phyloP scores from a whole-genome alignment of 768 basidiomycete species.

The Rhizopogon roseolus region DNA sequence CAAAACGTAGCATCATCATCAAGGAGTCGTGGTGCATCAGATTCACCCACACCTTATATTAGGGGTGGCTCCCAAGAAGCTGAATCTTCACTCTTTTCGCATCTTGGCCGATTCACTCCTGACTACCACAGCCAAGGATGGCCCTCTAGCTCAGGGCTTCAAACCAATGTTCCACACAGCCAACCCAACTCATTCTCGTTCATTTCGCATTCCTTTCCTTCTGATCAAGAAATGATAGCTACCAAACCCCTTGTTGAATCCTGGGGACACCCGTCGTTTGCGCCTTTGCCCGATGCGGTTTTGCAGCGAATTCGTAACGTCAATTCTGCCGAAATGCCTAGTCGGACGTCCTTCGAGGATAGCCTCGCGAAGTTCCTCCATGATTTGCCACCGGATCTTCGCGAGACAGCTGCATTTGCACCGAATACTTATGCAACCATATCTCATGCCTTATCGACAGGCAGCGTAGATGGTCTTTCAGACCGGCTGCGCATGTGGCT shows the following conservation, averaged over 20 bases:
- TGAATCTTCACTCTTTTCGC: conserved; percentile 10
- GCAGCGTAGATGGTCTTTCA: conserved; percentile 25
- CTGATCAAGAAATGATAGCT: conserved; percentile 33
- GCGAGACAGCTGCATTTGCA: conserved; percentile 55
- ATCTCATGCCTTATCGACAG: conserved; percentile 40
- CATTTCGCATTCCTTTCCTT: conserved; percentile 37
- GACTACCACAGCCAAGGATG: conserved; percentile 18
- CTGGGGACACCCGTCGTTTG: conserved; percentile 56
- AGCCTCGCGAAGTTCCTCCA: conserved; percentile 43
- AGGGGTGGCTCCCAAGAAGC: conserved; percentile 10
- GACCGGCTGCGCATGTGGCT: conserved; percentile 50
- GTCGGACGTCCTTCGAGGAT: conserved; percentile 47
- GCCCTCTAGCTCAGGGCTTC: conserved; percentile 14
- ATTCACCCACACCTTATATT: conserved; percentile 19
- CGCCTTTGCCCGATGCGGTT: conserved; percentile 55
- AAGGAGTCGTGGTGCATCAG: conserved; percentile 14
- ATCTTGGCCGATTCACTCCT: conserved; percentile 15
- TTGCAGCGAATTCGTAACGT: conserved; percentile 49
- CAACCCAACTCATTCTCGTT: conserved; percentile 33
- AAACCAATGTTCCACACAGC: conserved; percentile 17
- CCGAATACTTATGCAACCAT: conserved; percentile 51
- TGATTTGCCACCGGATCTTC: conserved; percentile 48
- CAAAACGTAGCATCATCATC: conserved; percentile 40
- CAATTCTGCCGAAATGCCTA: conserved; percentile 57
- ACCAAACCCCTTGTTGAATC: conserved; percentile 46